A percentile compares a stretch with the other conserved stretches of the same genome.
Conservation (phyloP, 2,329 filamentous ascomycete genomes). For the Aspergillus hortae region DNA sequence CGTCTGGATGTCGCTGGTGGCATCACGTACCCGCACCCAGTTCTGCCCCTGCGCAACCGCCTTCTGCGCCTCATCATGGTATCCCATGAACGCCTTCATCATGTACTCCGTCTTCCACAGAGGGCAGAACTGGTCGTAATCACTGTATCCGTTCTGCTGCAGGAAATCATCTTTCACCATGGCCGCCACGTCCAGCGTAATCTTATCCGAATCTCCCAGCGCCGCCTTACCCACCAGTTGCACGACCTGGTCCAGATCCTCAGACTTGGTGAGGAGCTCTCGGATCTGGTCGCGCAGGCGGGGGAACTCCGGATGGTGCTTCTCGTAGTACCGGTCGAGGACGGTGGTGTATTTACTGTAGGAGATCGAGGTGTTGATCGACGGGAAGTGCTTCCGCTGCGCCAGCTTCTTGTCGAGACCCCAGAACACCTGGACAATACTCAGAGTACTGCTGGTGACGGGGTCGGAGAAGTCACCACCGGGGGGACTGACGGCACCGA, state of each 20-base stretch:
- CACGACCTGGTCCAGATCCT: conserved; percentile 97
- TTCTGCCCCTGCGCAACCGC: conserved; percentile 83
- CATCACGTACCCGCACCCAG: conserved; percentile 91
- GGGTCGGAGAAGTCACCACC: conserved; percentile 99
- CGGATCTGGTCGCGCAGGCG: conserved; percentile 87
- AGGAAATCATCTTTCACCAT: conserved; percentile 98
- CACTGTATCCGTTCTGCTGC: conserved; percentile 98
- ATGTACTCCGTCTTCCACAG: conserved; percentile 99
- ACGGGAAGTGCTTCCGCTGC: conserved; percentile 98
- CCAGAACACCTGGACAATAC: conserved; percentile 99
- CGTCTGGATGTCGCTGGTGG: conserved; percentile 80
- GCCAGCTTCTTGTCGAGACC: conserved; percentile 99
- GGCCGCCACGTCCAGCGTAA: conserved; percentile 86
- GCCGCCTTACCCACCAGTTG: conserved; percentile 98
- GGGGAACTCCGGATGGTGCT: conserved; percentile 91
- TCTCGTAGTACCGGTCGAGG: conserved; percentile 90
- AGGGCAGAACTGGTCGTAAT: conserved; percentile 98
- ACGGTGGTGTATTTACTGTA: conserved; percentile 95
- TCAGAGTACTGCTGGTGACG: conserved; percentile 86
- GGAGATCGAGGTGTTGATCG: conserved; percentile 89
- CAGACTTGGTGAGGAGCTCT: conserved; percentile 88
- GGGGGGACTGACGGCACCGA: conserved; percentile 93
- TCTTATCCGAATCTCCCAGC: conserved; percentile 95
- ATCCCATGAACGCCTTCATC: conserved; percentile 99
- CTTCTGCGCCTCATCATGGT: conserved; percentile 97